Base-by-base conservation (phyloP, 257 asterid genomes). In the Solanum verrucosum region DNA sequence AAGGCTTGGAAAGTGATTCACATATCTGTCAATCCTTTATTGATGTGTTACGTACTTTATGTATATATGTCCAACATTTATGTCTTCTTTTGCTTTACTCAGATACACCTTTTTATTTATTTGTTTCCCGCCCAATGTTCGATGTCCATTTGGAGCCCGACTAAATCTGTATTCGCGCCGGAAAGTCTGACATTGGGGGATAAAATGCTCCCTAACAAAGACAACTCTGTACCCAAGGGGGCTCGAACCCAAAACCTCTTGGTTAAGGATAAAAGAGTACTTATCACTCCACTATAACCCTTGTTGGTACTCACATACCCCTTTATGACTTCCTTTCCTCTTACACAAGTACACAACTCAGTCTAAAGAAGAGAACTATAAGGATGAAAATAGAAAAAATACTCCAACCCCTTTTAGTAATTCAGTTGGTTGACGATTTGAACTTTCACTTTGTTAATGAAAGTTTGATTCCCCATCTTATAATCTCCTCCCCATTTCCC, bases 1-100 rank as follows among this genome's bases (percentile, higher is more conserved):
- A 86, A 90, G 97, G 98, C 97, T 94, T 78, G 88, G 63, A 92
- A 84, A 74, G 34, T 9, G 46, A 42, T 68, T 21, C 89, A 88
- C 88, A 70, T 83, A 71, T 34, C 89, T 73, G n/a, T 11, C 25
- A 40, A 44, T 52, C 29, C 13, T 44, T 88, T 40, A 67, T 72
- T 73, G 63, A 84, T 84, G 15, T 56, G 33, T 42, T 35, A 79
- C 16, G 42, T 67, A 67, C 73, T 67, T 9, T 38, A 52, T 6
- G 63, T 27, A 70, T 68, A 33, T 29, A 5, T 68, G 31, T 63
- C 71, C 29, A 23, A 63, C 71, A 63, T n/a, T 23, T 63, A n/a
- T 23, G 31, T 63, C 71, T n/a, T 63, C 31, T 63, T 4, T 63
- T 63, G 29, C 0, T n/a, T 23, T 63, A 63, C 16, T n/a, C 29